These are phyloP conservation scores for Neofusicoccum parvum DNA, from an alignment of 2,329 filamentous ascomycete genomes.

Conservation along the genomic window DNA sequence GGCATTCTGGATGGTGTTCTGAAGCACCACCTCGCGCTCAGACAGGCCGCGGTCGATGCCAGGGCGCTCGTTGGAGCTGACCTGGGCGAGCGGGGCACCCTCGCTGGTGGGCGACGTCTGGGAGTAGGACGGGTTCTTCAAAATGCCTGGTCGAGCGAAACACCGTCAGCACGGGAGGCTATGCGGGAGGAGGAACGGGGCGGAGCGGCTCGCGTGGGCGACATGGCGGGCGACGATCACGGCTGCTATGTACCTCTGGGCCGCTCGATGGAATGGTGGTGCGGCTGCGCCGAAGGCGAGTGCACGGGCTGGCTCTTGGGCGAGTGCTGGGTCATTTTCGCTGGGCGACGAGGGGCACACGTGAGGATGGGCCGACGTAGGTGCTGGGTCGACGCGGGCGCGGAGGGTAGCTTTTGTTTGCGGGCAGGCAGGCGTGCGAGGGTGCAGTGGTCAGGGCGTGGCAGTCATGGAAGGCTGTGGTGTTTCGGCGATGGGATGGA, in stretches of 20 bases:
- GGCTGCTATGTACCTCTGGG: constrained; percentile 42
- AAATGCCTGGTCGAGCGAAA: constrained; percentile 66
- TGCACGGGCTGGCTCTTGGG: constrained; percentile 35
- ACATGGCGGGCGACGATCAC: background rate
- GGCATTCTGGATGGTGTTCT: constrained; percentile 94
- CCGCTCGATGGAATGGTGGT: constrained; percentile 37
- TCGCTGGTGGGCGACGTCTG: constrained; percentile 50
- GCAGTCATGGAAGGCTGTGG: constrained; percentile 11
- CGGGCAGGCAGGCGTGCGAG: background rate
- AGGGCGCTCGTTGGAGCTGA: constrained; percentile 41
- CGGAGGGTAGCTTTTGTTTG: background rate
- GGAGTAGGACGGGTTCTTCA: constrained; percentile 75
- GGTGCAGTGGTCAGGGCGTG: constrained; percentile 3
- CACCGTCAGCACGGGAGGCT: constrained; percentile 7
- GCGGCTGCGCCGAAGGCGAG: constrained; percentile 32
- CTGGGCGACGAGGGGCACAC: constrained; percentile 5
- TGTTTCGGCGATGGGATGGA: constrained; percentile 14
- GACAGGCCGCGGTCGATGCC: constrained; percentile 56
- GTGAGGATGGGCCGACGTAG: background rate
- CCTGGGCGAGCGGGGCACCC: constrained; percentile 34
- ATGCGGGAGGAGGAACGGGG: background rate
- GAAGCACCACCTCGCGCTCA: constrained; percentile 86
- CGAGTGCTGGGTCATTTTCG: constrained; percentile 38
- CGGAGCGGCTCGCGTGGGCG: background rate
- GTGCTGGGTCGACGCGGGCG: background rate